Percentiles rank a stretch among this genome's conserved stretches.
Conservation (phyloP, 1,139 yeast species). For the Blastobotrys malaysiensis region DNA sequence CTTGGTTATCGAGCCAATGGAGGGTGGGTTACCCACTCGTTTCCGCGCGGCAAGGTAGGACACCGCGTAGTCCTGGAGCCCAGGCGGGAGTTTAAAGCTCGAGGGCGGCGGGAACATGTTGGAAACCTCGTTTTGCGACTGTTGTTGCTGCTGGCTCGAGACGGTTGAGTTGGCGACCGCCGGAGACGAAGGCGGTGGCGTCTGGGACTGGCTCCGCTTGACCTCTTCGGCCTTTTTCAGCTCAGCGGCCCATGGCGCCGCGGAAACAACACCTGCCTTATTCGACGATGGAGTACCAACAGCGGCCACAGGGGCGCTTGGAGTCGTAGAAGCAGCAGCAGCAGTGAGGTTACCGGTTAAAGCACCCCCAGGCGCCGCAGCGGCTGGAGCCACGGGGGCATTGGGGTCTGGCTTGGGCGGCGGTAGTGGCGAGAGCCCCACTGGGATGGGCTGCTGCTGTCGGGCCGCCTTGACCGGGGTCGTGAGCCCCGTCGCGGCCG, state of each 20-base stretch:
- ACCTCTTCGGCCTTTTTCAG: constrained; percentile 51
- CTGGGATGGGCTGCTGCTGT: not conserved
- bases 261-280: constrained; percentile 66
- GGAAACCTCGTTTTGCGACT: constrained; percentile 5
- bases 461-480: not conserved
- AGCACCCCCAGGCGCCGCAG: constrained; percentile 6
- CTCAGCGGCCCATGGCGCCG: constrained; percentile 59
- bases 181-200: constrained; percentile 4
- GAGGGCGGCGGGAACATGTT: constrained; percentile 13
- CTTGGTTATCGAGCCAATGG: constrained; percentile 51
- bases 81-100: constrained; percentile 39
- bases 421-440: not conserved
- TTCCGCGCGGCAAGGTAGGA: constrained; percentile 43
- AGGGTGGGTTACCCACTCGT: constrained; percentile 47
- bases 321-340: constrained; percentile 18
- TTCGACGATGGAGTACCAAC: constrained; percentile 9
- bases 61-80: constrained; percentile 43
- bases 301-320: constrained; percentile 13
- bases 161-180: constrained; percentile 7
- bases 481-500: not conserved
- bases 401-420: not conserved
- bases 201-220: not conserved
- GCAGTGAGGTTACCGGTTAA: constrained; percentile 12
- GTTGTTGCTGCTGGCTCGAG: constrained; percentile 9
- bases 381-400: constrained; percentile 1